Percentiles rank a stretch among this genome's conserved stretches.
Conservation (phyloP, 805 yeast genomes). For the Tetrapisispora pingtungensis region DNA sequence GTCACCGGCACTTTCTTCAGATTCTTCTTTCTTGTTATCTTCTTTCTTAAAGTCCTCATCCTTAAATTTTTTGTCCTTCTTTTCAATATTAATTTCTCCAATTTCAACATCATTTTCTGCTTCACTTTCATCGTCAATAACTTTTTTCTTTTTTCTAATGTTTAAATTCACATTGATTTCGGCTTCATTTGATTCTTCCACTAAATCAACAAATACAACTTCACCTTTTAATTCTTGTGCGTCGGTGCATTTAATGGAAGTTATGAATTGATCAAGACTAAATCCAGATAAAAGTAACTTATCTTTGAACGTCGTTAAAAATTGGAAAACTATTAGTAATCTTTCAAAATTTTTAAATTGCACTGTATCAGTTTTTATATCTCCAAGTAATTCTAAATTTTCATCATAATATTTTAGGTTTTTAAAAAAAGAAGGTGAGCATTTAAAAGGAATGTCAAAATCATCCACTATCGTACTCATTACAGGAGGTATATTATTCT, state of each 20-base stretch:
- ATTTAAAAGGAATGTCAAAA: conserved; percentile 18
- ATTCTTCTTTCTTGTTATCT: background rate
- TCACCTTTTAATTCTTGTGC: conserved; percentile 23
- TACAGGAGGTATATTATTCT: background rate
- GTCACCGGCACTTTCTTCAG: no score
- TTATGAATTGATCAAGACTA: conserved; percentile 23
- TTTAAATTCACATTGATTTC: background rate
- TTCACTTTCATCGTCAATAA: background rate
- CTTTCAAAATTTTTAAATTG: conserved; percentile 16
- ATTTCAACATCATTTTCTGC: no score
- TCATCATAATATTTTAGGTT: conserved; percentile 15
- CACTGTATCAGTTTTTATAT: background rate
- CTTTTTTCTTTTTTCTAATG: background rate
- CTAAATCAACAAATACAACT: conserved; percentile 11
- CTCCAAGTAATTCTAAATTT: conserved; percentile 13
- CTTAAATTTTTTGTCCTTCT: no score
- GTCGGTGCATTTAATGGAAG: conserved; percentile 23
- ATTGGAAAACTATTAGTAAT: conserved; percentile 24
- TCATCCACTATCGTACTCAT: conserved; percentile 23
- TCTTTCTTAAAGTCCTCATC: background rate
- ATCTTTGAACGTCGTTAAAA: conserved; percentile 22
- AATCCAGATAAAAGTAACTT: conserved; percentile 19
- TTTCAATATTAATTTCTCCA: no score
- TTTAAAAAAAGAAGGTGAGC: conserved; percentile 13
- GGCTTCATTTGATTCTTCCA: background rate